phyloP scores from a whole-genome alignment of 2,329 filamentous ascomycete species.

The Colletotrichum orchidophilum region DNA sequence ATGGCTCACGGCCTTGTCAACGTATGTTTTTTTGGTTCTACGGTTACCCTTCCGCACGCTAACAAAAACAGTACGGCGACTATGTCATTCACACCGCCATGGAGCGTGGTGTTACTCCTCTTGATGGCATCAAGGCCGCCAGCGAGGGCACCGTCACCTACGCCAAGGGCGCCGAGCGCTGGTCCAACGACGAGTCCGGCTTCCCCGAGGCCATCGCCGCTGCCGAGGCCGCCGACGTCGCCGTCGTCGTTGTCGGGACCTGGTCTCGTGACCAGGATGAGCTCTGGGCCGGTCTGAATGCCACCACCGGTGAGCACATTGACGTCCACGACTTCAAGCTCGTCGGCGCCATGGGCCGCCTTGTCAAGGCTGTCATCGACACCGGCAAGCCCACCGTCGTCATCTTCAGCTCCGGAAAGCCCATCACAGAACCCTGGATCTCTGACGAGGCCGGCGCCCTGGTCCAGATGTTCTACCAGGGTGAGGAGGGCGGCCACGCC shows the following conservation, averaged over 20 bases:
- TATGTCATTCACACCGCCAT: constrained; percentile 75
- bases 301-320: constrained; percentile 79
- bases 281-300: constrained; percentile 76
- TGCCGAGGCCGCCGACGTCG: constrained; percentile 74
- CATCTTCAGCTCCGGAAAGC: constrained; percentile 76
- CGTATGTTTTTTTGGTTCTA: constrained; percentile 49
- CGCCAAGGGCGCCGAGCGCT: constrained; percentile 76
- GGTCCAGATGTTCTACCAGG: constrained; percentile 79
- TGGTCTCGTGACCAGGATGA: constrained; percentile 79
- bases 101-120: constrained; percentile 73
- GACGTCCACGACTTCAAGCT: constrained; percentile 72
- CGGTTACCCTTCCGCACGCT: background rate
- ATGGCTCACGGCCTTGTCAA: constrained; percentile 80
- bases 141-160: constrained; percentile 71
- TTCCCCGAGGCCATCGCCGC: constrained; percentile 73
- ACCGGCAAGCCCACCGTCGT: constrained; percentile 75
- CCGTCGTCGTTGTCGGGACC: constrained; percentile 78
- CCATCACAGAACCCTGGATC: constrained; percentile 78
- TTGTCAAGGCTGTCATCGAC: constrained; percentile 73
- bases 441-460: constrained; percentile 70
- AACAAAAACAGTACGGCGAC: constrained; percentile 67
- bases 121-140: constrained; percentile 72
- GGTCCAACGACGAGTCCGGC: constrained; percentile 75
- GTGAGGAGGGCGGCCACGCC: constrained; percentile 73
- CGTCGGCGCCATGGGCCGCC: constrained; percentile 74